Base-by-base conservation (phyloP, 2,329 filamentous ascomycete species). In the Scolecobasidium constrictum region DNA sequence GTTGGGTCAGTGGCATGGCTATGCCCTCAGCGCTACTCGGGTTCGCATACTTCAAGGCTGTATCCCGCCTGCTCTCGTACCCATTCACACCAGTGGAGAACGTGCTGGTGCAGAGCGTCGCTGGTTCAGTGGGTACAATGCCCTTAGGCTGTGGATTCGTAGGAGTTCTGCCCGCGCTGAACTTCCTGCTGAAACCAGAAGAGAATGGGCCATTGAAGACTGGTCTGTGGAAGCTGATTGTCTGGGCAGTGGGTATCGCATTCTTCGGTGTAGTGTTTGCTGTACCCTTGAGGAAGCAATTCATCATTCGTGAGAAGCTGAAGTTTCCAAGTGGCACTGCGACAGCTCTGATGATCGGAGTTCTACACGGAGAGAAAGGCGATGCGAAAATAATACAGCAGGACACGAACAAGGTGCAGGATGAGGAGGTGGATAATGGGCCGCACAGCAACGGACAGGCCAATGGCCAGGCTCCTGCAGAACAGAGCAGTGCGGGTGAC, bases 191-290 rank as follows among this genome's bases (percentile, higher is more conserved):
- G 40, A 78, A 74, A 41, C 66, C 76, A 2, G 78, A 84, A 15
- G 92, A 98, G 63, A 77, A 80, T 45, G 87, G 86, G 0, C 86
- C 86, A 0, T 62, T 94, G 15, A 67, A 74, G 42, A 64, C 94
- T 35, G 77, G 78, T 26, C 71, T 85, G 28, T 77, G 78, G 68
- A 86, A 87, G 59, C 65, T 95, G 49, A 78, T 94, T 5, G 60
- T 95, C 5, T 98, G 92, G 92, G 84, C 86, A 19, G 61, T 98
- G 42, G 92, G 92, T 0, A 75, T 98, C 13, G 95, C 88, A 58
- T 90, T 96, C 56, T 98, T 98, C 57, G 92, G 92, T 0, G 92
- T 96, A 1, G 81, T 96, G 1, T 96, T 98, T 65, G 92, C 88
- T 1, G 90, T 98, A 12, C 92, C 92, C 1, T 58, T 96, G 43